These are phyloP conservation scores for Clavulina sp. DNA, from an alignment of 768 basidiomycete species.

Conservation along the genomic window DNA sequence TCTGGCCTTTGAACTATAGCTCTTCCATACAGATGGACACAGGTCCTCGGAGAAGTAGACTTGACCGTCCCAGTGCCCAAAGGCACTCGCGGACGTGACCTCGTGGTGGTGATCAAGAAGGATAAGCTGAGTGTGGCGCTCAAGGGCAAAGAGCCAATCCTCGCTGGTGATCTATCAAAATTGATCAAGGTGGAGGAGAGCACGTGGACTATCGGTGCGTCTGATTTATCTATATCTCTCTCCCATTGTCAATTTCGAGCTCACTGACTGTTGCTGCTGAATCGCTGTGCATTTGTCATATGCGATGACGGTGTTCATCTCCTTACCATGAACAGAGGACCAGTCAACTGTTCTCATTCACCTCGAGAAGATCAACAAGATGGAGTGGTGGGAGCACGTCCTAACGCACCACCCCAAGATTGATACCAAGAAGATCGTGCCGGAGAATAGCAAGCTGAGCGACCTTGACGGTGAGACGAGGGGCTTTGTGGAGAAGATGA, in stretches of 20 bases:
- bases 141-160: constrained; percentile 69
- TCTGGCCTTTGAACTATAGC: constrained; percentile 26
- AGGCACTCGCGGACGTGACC: constrained; percentile 67
- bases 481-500: constrained; percentile 99
- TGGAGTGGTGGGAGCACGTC: constrained; percentile 97
- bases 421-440: constrained; percentile 89
- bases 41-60: constrained; percentile 77
- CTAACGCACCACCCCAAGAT: constrained; percentile 90
- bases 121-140: constrained; percentile 67
- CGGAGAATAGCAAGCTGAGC: constrained; percentile 86
- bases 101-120: constrained; percentile 59
- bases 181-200: constrained; percentile 94
- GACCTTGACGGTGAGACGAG: constrained; percentile 93
- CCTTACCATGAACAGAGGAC: constrained; percentile 38
- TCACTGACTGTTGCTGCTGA: too few relatives aligned
- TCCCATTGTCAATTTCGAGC: neutral
- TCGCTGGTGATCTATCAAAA: constrained; percentile 81
- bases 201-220: constrained; percentile 84
- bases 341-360: constrained; percentile 53
- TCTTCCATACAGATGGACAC: constrained; percentile 82
- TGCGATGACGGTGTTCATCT: too few relatives aligned
- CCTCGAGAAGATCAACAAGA: constrained; percentile 71
- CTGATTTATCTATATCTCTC: constrained; percentile 2
- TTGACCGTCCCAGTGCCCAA: constrained; percentile 68
- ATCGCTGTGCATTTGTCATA: too few relatives aligned